These are phyloP conservation scores for Sarocladiaceae sp. DNA, from an alignment of 2,329 filamentous ascomycete species.

Conservation along the genomic window DNA sequence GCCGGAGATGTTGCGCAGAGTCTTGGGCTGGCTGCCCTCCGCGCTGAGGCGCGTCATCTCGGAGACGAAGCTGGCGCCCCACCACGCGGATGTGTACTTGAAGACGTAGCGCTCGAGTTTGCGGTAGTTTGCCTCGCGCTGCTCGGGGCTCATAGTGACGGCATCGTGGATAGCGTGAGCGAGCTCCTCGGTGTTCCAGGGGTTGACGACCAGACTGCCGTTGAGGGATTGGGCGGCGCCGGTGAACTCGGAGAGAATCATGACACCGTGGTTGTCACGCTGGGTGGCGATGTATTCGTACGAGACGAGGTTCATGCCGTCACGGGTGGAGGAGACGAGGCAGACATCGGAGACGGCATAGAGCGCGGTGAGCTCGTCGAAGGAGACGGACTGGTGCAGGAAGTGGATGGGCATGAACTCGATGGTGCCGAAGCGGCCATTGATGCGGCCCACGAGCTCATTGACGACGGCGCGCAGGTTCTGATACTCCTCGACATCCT, in stretches of 20 bases:
- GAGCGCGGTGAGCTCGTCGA: conserved; percentile 89
- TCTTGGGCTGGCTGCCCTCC: conserved; percentile 32
- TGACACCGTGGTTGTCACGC: conserved; percentile 79
- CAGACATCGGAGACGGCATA: conserved; percentile 91
- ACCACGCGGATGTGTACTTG: conserved; percentile 97
- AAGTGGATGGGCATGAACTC: conserved; percentile 99
- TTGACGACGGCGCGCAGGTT: conserved; percentile 93
- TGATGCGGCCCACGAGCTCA: conserved; percentile 93
- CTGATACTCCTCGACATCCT: conserved; percentile 97
- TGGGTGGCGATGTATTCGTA: conserved; percentile 98
- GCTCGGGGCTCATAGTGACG: conserved; percentile 92
- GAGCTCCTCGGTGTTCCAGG: conserved; percentile 96
- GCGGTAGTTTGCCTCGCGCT: conserved; percentile 77
- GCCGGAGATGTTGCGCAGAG: conserved; percentile 33
- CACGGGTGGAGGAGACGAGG: conserved; percentile 88
- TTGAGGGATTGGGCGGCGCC: conserved; percentile 93
- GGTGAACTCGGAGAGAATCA: conserved; percentile 95
- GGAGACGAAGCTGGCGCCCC: conserved; percentile 86
- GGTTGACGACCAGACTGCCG: conserved; percentile 90
- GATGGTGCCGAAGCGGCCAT: conserved; percentile 92
- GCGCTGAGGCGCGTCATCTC: conserved; percentile 60
- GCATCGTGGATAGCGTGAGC: conserved; percentile 90
- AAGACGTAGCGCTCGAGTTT: conserved; percentile 94
- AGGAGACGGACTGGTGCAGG: conserved; percentile 90
- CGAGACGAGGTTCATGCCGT: conserved; percentile 97